Percentiles rank a stretch among this genome's conserved stretches.
Evolutionary conservation across 768 basidiomycete genomes (phyloP).

Genomic region (Termitomyces sp.): DNA sequence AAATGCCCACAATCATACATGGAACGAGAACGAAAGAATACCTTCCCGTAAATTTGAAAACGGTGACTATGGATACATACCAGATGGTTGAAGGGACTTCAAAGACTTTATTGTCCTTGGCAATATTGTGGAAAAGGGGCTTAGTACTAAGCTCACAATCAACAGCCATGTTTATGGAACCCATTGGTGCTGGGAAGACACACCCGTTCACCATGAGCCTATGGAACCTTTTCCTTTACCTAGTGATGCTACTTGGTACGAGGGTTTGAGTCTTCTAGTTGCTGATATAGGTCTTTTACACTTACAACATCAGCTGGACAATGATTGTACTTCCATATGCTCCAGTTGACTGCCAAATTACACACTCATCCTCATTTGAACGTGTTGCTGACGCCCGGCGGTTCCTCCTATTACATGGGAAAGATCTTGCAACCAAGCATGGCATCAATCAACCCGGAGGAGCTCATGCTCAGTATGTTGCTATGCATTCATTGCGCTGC

Average conservation of each 20-base stretch:
- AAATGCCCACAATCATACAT: too few species aligned
- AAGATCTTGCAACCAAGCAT: too few species aligned
- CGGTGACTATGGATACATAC: slow-evolving; percentile 42
- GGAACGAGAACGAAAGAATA: slow-evolving; percentile 4
- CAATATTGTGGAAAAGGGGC: slow-evolving; percentile 28
- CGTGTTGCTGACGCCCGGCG: too few species aligned
- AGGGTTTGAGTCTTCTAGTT: neutral
- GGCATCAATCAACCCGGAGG: too few species aligned
- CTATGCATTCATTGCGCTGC: too few species aligned
- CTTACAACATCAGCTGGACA: slow-evolving; percentile 21
- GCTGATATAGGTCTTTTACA: neutral
- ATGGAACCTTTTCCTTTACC: slow-evolving; percentile 24
- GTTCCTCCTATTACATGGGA: too few species aligned
- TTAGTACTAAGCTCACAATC: slow-evolving; percentile 15
- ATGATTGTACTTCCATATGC: too few species aligned
- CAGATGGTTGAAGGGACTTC: slow-evolving; percentile 25
- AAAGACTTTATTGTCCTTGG: slow-evolving; percentile 29
- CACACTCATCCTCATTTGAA: too few species aligned
- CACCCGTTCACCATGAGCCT: slow-evolving; percentile 19
- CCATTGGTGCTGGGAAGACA: slow-evolving; percentile 33
- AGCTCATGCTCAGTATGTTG: too few species aligned
- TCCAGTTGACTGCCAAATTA: too few species aligned
- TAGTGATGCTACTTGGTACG: slow-evolving; percentile 25
- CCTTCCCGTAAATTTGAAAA: slow-evolving; percentile 22
- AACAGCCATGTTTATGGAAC: slow-evolving; percentile 19